Percentiles rank a stretch among this genome's conserved stretches.
phyloP scores from a whole-genome alignment of 176 grass and related monocot genomes.

The Themeda triandra region DNA sequence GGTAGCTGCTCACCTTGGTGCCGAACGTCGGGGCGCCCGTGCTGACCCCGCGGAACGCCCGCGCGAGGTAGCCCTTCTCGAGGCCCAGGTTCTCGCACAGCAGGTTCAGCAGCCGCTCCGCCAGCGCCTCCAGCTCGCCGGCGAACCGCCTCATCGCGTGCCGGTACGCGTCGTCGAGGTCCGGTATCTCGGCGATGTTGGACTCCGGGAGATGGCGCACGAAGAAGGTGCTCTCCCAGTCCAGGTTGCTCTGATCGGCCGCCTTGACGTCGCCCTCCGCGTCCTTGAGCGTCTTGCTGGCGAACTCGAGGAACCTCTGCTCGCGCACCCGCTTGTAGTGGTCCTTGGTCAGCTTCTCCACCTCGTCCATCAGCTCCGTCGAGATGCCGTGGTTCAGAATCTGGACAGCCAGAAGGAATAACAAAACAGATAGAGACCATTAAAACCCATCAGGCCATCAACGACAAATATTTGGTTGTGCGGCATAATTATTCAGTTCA shows the following conservation, averaged over 20 bases:
- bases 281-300: slow-evolving; percentile 40
- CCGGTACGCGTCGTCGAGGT: slow-evolving; percentile 47
- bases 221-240: slow-evolving; percentile 84
- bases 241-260: slow-evolving; percentile 28
- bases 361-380: slow-evolving; percentile 77
- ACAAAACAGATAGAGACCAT: background rate
- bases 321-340: slow-evolving; percentile 69
- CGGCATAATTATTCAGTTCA: background rate
- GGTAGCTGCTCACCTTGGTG: slow-evolving; percentile 93
- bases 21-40: slow-evolving; percentile 51
- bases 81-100: slow-evolving; percentile 72
- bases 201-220: slow-evolving; percentile 74
- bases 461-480: background rate
- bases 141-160: slow-evolving; percentile 66
- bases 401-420: background rate
- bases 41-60: slow-evolving; percentile 44
- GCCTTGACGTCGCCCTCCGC: slow-evolving; percentile 12
- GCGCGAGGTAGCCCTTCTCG: slow-evolving; percentile 51
- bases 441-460: background rate
- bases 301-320: slow-evolving; percentile 80
- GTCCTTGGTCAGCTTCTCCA: slow-evolving; percentile 80
- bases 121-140: slow-evolving; percentile 56
- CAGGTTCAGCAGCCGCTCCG: slow-evolving; percentile 60
- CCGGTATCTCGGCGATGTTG: slow-evolving; percentile 48
- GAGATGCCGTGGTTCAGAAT: slow-evolving; percentile 78